phyloP scores from a whole-genome alignment of 371 early-diverging fungal genomes.

The Mycotypha africana region DNA sequence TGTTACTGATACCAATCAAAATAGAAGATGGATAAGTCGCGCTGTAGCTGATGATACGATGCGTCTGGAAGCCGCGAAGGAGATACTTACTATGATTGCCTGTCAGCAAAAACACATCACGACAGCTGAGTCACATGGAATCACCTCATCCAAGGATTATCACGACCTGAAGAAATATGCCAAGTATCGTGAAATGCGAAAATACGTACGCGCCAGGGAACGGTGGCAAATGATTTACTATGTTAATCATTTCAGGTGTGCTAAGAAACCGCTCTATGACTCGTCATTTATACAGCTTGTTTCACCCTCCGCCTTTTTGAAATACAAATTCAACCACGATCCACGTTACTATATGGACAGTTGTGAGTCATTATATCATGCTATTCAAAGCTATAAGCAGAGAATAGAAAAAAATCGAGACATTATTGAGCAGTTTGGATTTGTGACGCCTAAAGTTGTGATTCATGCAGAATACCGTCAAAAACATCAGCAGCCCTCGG shows the following conservation, averaged over 20 bases:
- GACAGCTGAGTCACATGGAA: conserved; percentile 26
- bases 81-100: conserved; percentile 29
- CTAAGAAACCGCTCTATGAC: conserved; percentile 41
- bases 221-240: conserved; percentile 34
- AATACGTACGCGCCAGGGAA: conserved; percentile 6
- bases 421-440: conserved; percentile 58
- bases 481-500: not conserved
- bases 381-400: conserved; percentile 39
- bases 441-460: conserved; percentile 56
- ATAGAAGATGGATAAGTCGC: conserved; percentile 21
- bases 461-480: not conserved
- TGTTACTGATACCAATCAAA: conserved; percentile 13
- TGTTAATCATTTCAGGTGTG: conserved; percentile 34
- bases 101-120: conserved; percentile 16
- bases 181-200: conserved; percentile 25
- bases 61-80: conserved; percentile 37
- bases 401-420: conserved; percentile 41
- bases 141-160: conserved; percentile 23
- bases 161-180: conserved; percentile 34
- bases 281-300: conserved; percentile 20
- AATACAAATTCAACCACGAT: conserved; percentile 8
- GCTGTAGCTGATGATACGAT: conserved; percentile 29
- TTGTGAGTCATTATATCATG: conserved; percentile 14
- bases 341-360: conserved; percentile 21
- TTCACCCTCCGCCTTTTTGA: not conserved